Evolutionary conservation across 345 rosid species (phyloP).

Genomic region (Bruguiera parviflora): DNA sequence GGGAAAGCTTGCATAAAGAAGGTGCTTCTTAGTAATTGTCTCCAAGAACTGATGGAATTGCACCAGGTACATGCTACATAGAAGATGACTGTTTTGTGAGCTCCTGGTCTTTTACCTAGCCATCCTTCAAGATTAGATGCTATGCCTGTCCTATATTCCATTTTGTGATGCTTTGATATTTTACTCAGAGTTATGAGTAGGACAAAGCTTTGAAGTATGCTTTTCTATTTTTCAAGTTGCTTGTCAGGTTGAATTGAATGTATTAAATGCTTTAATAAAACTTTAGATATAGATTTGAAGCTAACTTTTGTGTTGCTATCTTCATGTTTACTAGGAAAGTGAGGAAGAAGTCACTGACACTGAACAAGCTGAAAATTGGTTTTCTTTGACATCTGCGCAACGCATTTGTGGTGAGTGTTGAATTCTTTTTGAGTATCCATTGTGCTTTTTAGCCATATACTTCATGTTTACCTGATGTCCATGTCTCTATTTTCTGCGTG

Average conservation of each 20-base stretch:
- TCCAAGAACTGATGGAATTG: conserved; percentile 98
- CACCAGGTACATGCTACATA: conserved; percentile 85
- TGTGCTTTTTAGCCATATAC: neutral
- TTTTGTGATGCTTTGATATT: neutral
- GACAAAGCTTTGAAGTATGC: neutral
- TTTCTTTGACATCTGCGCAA: conserved; percentile 97
- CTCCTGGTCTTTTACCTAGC: neutral
- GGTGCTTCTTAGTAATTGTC: conserved; percentile 94
- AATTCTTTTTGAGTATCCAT: neutral
- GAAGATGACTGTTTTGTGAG: conserved; percentile 10
- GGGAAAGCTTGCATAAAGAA: conserved; percentile 97
- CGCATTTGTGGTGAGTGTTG: conserved; percentile 76
- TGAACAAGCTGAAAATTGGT: conserved; percentile 99
- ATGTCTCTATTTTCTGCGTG: neutral
- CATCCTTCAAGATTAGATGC: neutral
- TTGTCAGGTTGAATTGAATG: neutral
- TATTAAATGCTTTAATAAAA: conserved; percentile 2
- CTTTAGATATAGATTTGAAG: conserved; percentile 1
- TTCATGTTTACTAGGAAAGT: conserved; percentile 57
- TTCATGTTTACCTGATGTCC: neutral
- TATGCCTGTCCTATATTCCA: neutral
- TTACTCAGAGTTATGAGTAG: neutral
- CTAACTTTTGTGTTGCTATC: conserved; percentile 1
- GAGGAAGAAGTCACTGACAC: conserved; percentile 98
- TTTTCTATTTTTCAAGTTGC: neutral